Percentiles rank a stretch among this genome's conserved stretches.
Evolutionary conservation across 805 yeast species (phyloP).

Genomic region (Lachancea cidri): DNA sequence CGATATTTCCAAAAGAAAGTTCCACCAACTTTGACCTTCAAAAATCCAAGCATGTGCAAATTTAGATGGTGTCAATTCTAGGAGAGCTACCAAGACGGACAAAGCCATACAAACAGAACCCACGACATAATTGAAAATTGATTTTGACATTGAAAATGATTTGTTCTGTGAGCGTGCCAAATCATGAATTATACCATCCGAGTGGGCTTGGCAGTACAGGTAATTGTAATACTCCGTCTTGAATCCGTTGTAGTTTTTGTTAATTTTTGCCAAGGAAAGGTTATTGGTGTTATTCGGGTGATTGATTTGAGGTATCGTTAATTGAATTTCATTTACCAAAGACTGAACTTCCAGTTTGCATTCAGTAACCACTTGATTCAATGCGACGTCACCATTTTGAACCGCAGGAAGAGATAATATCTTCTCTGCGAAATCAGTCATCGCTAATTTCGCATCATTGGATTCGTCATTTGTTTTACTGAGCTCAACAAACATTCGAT

Average conservation of each 20-base stretch:
- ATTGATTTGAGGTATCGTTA: slow-evolving; percentile 9
- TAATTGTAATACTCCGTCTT: slow-evolving; percentile 28
- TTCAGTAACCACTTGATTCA: slow-evolving; percentile 21
- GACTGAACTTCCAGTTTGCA: slow-evolving; percentile 28
- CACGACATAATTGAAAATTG: slow-evolving; percentile 7
- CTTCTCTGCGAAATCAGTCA: slow-evolving; percentile 23
- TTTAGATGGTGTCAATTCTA: slow-evolving; percentile 25
- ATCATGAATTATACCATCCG: slow-evolving; percentile 24
- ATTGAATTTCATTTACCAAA: slow-evolving; percentile 14
- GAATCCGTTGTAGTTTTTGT: slow-evolving; percentile 26
- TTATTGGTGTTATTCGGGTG: slow-evolving; percentile 4
- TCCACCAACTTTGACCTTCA: slow-evolving; percentile 16
- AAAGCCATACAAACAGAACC: slow-evolving; percentile 15
- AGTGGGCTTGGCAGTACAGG: slow-evolving; percentile 23
- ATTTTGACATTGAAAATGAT: slow-evolving; percentile 10
- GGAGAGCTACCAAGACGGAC: slow-evolving; percentile 17
- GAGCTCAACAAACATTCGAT: slow-evolving; percentile 24
- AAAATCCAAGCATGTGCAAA: slow-evolving; percentile 25
- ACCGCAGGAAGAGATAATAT: slow-evolving; percentile 19
- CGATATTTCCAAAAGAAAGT: slow-evolving; percentile 19
- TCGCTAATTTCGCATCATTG: slow-evolving; percentile 25
- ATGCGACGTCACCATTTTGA: slow-evolving; percentile 19
- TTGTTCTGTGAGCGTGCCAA: slow-evolving; percentile 23
- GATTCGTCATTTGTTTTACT: slow-evolving; percentile 31
- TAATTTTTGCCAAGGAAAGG: slow-evolving; percentile 20